These are phyloP conservation scores for Cladosporium sp. DNA, from an alignment of 2,329 filamentous ascomycete genomes.

Conservation along the genomic window DNA sequence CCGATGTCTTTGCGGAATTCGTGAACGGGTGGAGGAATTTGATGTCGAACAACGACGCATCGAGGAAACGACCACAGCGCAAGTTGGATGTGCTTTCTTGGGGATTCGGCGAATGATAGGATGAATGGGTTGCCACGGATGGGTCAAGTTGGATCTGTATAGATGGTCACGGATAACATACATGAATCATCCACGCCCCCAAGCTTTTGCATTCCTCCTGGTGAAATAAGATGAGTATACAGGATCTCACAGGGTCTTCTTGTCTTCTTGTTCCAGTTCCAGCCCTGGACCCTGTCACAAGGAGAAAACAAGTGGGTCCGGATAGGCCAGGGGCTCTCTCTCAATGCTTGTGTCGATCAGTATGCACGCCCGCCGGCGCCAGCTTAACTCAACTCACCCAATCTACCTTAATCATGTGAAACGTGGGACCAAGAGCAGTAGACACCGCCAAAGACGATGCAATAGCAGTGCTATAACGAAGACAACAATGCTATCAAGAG, in stretches of 20 bases:
- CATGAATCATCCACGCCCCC: too few species aligned
- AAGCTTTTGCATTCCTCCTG: too few species aligned
- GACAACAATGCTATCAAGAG: background rate
- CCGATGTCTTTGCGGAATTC: background rate
- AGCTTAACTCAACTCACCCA: background rate
- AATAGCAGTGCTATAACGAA: background rate
- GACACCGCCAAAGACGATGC: background rate
- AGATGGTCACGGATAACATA: too few species aligned
- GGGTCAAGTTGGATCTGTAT: too few species aligned
- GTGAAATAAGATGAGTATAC: too few species aligned
- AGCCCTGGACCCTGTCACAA: background rate
- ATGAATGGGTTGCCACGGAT: background rate
- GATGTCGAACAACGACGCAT: background rate
- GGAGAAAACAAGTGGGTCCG: background rate
- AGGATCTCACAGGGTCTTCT: background rate
- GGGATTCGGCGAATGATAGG: background rate
- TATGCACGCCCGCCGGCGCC: background rate
- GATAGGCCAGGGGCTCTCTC: background rate
- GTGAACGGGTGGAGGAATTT: background rate
- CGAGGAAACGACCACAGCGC: background rate
- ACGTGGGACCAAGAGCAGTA: background rate
- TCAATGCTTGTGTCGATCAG: conserved; percentile 6
- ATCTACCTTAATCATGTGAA: conserved; percentile 4
- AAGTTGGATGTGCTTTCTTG: conserved; percentile 10
- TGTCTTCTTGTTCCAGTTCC: too few species aligned